Evolutionary conservation across 164 flowering plant genomes (phyloP).

Genomic region (Santalum album): DNA sequence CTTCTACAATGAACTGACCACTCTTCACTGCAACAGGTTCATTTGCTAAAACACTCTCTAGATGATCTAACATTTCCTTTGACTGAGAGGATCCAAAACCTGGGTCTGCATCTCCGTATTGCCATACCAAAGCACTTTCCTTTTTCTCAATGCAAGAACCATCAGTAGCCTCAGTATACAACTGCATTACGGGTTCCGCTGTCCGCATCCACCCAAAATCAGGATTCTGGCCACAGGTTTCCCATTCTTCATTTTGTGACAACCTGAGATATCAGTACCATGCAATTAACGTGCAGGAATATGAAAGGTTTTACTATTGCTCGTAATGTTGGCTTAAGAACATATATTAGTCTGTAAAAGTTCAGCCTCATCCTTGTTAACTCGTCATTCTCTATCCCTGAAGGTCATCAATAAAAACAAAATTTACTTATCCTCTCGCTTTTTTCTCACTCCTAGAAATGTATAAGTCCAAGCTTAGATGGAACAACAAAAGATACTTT

Average conservation of each 20-base stretch:
- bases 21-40: slow-evolving; percentile 58
- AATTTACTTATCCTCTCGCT: too few relatives aligned
- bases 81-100: slow-evolving; percentile 50
- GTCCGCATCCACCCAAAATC: slow-evolving; percentile 50
- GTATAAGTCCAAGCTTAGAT: too few relatives aligned
- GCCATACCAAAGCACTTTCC: slow-evolving; percentile 58
- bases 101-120: slow-evolving; percentile 45
- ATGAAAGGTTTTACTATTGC: too few relatives aligned
- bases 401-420: too few relatives aligned
- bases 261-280: slow-evolving; percentile 26
- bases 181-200: slow-evolving; percentile 38
- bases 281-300: too few relatives aligned
- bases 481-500: too few relatives aligned
- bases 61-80: slow-evolving; percentile 50
- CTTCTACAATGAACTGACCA: slow-evolving; percentile 46
- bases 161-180: slow-evolving; percentile 40
- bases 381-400: too few relatives aligned
- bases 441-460: too few relatives aligned
- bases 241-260: slow-evolving; percentile 39
- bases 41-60: slow-evolving; percentile 47
- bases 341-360: too few relatives aligned
- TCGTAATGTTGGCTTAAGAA: too few relatives aligned
- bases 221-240: slow-evolving; percentile 26
- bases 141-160: slow-evolving; percentile 46
- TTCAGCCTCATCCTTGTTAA: too few relatives aligned